These are phyloP conservation scores for Blastobotrys terrestris DNA, from an alignment of 805 yeast genomes.

Conservation along the genomic window DNA sequence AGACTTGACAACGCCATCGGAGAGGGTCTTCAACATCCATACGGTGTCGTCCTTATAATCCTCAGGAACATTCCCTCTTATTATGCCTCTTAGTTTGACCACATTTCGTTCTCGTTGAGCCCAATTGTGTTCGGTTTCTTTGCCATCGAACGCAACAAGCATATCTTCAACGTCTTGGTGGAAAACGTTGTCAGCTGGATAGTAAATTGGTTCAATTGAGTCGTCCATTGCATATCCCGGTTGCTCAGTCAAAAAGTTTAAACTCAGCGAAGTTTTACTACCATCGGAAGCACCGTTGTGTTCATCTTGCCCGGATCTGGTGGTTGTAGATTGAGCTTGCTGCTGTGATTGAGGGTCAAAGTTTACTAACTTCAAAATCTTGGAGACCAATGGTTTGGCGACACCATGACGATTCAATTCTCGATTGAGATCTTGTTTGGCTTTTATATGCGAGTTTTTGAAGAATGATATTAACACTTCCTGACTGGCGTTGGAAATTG, in stretches of 20 bases:
- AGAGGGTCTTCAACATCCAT: conserved; percentile 37
- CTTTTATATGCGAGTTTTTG: conserved; percentile 33
- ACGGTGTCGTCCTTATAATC: conserved; percentile 32
- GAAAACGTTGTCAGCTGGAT: conserved; percentile 27
- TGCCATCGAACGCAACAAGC: conserved; percentile 46
- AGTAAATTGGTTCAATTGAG: conserved; percentile 28
- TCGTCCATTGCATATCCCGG: conserved; percentile 37
- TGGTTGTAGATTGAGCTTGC: background rate
- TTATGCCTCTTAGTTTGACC: conserved; percentile 47
- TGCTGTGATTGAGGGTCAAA: conserved; percentile 9
- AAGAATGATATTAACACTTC: conserved; percentile 36
- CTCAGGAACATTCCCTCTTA: conserved; percentile 50
- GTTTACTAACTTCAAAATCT: conserved; percentile 30
- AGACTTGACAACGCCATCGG: conserved; percentile 61
- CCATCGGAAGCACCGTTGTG: background rate
- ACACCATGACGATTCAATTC: conserved; percentile 37
- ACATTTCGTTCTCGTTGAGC: conserved; percentile 57
- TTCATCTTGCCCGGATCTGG: background rate
- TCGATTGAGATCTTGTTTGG: conserved; percentile 40
- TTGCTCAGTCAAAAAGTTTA: conserved; percentile 19
- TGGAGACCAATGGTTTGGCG: conserved; percentile 20
- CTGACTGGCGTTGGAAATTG: conserved; percentile 23
- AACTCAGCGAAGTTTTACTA: background rate
- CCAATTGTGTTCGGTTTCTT: conserved; percentile 93
- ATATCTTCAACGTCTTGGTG: conserved; percentile 27